phyloP scores from a whole-genome alignment of 2,329 filamentous ascomycete genomes.

The Colletotrichum lindemuthianum region DNA sequence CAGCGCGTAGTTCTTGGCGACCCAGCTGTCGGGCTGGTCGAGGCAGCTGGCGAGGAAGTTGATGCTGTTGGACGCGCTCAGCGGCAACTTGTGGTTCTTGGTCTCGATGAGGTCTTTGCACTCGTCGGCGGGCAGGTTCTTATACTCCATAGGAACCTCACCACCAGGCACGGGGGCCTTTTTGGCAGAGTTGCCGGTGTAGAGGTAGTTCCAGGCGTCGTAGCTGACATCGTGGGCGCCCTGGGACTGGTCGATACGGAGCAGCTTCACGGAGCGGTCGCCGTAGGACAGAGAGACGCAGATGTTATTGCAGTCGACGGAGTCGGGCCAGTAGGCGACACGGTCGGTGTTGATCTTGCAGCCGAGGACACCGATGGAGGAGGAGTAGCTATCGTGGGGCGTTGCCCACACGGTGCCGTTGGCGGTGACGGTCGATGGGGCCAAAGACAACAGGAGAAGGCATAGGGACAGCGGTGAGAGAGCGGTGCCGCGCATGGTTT shows the following conservation, averaged over 20 bases:
- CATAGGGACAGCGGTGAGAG: constrained; percentile 26
- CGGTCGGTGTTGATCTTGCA: constrained; percentile 64
- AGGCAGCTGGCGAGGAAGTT: constrained; percentile 61
- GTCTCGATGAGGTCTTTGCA: constrained; percentile 61
- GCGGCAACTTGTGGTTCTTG: constrained; percentile 49
- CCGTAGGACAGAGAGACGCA: constrained; percentile 48
- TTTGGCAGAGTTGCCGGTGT: constrained; percentile 56
- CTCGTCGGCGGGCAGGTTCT: constrained; percentile 53
- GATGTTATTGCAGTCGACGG: constrained; percentile 57
- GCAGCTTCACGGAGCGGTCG: constrained; percentile 39
- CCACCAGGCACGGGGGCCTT: constrained; percentile 59
- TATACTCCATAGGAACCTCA: constrained; percentile 57
- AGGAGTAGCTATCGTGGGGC: constrained; percentile 60
- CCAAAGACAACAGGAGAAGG: not conserved
- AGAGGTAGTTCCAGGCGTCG: constrained; percentile 63
- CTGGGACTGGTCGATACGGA: constrained; percentile 41
- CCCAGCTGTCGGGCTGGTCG: constrained; percentile 53
- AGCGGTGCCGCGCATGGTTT: constrained; percentile 26
- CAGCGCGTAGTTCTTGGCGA: constrained; percentile 57
- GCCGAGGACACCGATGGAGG: constrained; percentile 60
- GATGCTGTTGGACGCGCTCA: constrained; percentile 63
- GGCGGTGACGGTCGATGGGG: not conserved
- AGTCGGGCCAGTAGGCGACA: constrained; percentile 61
- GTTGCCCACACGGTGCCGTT: constrained; percentile 46
- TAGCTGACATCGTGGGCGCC: constrained; percentile 62